A percentile compares a stretch with the other conserved stretches of the same genome.
These are phyloP conservation scores for Penicillium egyptiacum DNA, from an alignment of 495 filamentous ascomycete genomes.

Conservation along the genomic window DNA sequence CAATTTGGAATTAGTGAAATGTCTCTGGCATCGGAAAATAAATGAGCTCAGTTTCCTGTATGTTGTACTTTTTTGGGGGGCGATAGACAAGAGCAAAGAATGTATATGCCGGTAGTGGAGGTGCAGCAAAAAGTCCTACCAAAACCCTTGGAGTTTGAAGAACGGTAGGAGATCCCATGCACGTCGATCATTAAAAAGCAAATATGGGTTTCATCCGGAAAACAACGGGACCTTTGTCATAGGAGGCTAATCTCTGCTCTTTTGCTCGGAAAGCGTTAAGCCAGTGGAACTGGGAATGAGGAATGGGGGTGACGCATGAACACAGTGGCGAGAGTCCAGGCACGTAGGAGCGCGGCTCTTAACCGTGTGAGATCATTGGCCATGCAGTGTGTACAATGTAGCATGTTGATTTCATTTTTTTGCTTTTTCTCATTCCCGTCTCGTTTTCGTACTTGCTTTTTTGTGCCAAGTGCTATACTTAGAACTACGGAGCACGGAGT, in stretches of 20 bases:
- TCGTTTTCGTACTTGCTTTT: background rate
- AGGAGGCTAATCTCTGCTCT: background rate
- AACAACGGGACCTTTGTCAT: background rate
- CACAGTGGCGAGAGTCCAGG: conserved; percentile 3
- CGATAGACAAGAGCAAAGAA: background rate
- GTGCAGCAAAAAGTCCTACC: background rate
- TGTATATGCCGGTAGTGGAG: background rate
- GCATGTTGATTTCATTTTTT: background rate
- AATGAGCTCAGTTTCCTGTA: background rate
- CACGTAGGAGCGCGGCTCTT: conserved; percentile 14
- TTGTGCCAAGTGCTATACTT: background rate
- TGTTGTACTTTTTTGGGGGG: background rate
- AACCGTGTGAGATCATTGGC: conserved; percentile 4
- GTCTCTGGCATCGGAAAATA: background rate
- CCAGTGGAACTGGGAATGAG: conserved; percentile 16
- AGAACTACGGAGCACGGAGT: background rate
- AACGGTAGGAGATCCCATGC: background rate
- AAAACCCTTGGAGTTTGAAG: background rate
- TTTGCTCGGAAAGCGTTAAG: background rate
- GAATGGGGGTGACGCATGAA: conserved; percentile 3
- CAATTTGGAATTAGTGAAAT: background rate
- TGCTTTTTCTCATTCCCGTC: background rate
- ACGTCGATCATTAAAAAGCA: conserved; percentile 8
- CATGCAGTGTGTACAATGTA: background rate
- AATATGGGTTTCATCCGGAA: background rate